Base-by-base conservation (phyloP, 495 filamentous ascomycete genomes). In the Penicillium flavigenum region DNA sequence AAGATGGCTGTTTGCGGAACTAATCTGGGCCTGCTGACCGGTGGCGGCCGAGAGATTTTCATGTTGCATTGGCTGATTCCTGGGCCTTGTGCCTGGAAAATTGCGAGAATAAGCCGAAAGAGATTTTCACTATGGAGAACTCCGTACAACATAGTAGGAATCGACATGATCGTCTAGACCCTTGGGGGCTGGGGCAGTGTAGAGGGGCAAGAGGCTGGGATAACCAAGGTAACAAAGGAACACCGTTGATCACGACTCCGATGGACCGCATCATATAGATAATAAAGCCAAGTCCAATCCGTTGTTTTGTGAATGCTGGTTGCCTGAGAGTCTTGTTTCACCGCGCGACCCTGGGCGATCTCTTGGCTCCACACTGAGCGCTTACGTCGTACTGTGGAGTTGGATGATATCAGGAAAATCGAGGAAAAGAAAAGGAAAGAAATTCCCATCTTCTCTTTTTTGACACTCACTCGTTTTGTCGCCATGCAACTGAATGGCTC, bases 351-450 rank as follows among this genome's bases (percentile, higher is more conserved):
- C 43, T 47, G 12, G 50, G 20, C 16, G 42, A 55, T 55, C 53
- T 24, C 44, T 24, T 55, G 53, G 53, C 32, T 36, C 53, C 53
- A 55, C 53, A 26, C 7, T 19, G 9, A 19, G 53, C 53, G 53
- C 53, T 55, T 55, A 55, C 53, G 53, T 55, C 43, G 53, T 55
- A 47, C 44, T 55, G 53, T 55, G 53, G 53, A 55, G 53, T 55
- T 44, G 5, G 12, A 54, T 55, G 53, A 55, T 55, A 55, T 55
- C 53, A 55, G 53, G 44, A 36, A 54, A 39, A 7, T 17, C 43
- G 9, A 26, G 17, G 22, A 29, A 45, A 54, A 29, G 16, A 27
- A 44, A 38, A 54, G 26, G 4, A 38, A 54, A 26, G 4, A 24
- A 8, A 22, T 9, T 10, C 42, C 47, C 42, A 47, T 24, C 24